Conservation (phyloP, 495 filamentous ascomycete genomes). For the Penicillium robsamsonii region DNA sequence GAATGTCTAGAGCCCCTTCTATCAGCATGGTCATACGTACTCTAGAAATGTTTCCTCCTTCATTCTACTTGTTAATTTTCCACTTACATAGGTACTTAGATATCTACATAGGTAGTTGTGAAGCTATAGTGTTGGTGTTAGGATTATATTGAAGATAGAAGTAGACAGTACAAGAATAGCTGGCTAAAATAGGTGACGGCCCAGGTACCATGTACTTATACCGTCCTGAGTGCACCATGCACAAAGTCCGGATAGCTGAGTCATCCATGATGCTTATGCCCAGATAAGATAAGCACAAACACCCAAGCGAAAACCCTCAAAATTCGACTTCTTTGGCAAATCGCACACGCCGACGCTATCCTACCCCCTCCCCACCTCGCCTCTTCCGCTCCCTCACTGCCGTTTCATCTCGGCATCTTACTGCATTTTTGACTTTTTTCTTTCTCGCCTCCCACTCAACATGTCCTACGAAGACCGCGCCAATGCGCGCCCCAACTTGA, state of each 20-base stretch:
- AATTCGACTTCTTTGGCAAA: slow-evolving; percentile 48
- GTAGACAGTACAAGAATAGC: neutral
- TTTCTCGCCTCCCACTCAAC: slow-evolving; percentile 24
- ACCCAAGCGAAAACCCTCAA: slow-evolving; percentile 54
- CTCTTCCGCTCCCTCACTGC: slow-evolving; percentile 21
- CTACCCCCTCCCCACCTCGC: slow-evolving; percentile 25
- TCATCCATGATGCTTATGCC: slow-evolving; percentile 34
- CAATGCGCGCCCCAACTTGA: slow-evolving; percentile 53
- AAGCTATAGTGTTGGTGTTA: neutral
- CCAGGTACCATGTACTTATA: neutral
- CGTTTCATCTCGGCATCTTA: slow-evolving; percentile 26
- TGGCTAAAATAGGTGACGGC: neutral
- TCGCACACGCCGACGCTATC: slow-evolving; percentile 47
- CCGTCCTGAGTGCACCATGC: neutral
- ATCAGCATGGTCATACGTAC: too few species aligned
- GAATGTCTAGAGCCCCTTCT: neutral
- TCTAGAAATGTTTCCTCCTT: neutral
- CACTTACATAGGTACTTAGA: neutral
- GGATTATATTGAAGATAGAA: neutral
- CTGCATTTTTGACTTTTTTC: slow-evolving; percentile 7
- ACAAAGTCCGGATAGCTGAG: slow-evolving; percentile 23
- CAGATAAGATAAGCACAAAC: slow-evolving; percentile 53
- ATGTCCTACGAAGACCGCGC: slow-evolving; percentile 54
- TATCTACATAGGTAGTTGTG: neutral
- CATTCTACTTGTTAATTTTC: neutral